A percentile compares a stretch with the other conserved stretches of the same genome.
Evolutionary conservation across 78 protist genomes (phyloP).

Genomic region (Tieghemostelium lacteum): DNA sequence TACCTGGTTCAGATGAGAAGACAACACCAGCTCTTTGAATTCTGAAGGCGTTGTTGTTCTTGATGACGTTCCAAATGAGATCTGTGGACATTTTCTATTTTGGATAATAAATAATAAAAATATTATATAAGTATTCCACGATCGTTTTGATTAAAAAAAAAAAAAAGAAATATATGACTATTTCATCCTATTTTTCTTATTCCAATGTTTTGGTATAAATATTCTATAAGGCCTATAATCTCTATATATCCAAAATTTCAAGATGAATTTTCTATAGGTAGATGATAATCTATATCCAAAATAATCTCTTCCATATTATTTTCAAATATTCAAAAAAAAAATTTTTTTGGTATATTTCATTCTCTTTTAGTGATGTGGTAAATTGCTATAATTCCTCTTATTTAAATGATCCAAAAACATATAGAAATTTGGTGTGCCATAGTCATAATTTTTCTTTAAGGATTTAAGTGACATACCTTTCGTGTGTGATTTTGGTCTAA

Average conservation of each 20-base stretch:
- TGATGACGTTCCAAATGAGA: constrained; percentile 70
- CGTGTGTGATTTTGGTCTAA: too few relatives aligned
- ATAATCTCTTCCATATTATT: neutral
- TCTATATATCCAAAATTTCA: neutral
- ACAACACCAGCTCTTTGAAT: constrained; percentile 9
- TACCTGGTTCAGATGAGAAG: constrained; percentile 69
- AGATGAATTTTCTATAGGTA: neutral
- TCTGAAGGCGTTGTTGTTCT: constrained; percentile 58
- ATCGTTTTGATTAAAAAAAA: too few relatives aligned
- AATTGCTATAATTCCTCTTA: too few relatives aligned
- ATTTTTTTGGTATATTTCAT: neutral
- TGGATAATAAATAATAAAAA: too few relatives aligned
- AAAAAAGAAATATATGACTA: neutral
- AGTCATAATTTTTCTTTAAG: too few relatives aligned
- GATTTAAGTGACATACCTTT: too few relatives aligned
- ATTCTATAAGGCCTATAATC: neutral
- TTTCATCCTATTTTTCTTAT: neutral
- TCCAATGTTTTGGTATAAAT: neutral
- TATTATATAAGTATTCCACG: too few relatives aligned
- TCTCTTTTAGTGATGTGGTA: neutral
- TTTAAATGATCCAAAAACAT: too few relatives aligned
- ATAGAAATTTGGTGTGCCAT: too few relatives aligned
- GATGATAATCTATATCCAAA: too few relatives aligned
- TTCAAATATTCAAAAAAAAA: too few relatives aligned
- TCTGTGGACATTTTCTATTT: constrained; percentile 52